Evolutionary conservation across 2,329 filamentous ascomycete genomes (phyloP), one percentile per base, ranked within the genome.

Genomic region (Pseudopyricularia javanii): DNA sequence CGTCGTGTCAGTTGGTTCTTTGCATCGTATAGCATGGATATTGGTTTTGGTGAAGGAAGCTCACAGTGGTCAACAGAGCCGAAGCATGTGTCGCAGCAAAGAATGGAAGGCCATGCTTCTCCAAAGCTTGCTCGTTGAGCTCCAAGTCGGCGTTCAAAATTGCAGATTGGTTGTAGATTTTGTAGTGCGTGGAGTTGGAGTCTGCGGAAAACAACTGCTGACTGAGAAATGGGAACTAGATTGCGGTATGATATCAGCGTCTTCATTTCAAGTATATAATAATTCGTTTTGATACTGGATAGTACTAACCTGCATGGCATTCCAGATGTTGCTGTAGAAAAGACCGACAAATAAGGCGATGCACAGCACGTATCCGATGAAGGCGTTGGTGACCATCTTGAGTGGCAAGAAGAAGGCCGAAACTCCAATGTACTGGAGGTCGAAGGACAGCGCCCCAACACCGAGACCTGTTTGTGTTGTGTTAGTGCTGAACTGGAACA

Each of bases 381-480:
- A 59, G 1, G 59, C 62, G 60, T 72, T 74, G 17, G 64, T 59
- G 6, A 69, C 54, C 0, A 66, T 71, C 22, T 67, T 58, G 1
- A 70, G 59, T 0, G 69, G 71, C 50, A 66, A 60, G 59, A 63
- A 71, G 7, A 74, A 59, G 0, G 68, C 50, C 3, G 52, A 53
- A n/a, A 61, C 64, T 2, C 66, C 64, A 51, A 73, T 69, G 56
- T 73, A 72, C 49, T 70, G 64, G 70, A 71, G 73, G 56, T 74
- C 71, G 15, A 74, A 63, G 2, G 63, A 70, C 50, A 70, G 55
- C 11, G 60, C 63, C 3, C 73, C 59, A 9, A 72, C 59, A 0
- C 71, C 72, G 2, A 74, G 62, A 4, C 28, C 28, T 30, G 9
- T 30, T 4, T 4, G 4, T 5, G 4, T 30, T 30, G 4, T 30